These are phyloP conservation scores for Daldinia concentrica DNA, from an alignment of 495 filamentous ascomycete genomes.

Conservation along the genomic window DNA sequence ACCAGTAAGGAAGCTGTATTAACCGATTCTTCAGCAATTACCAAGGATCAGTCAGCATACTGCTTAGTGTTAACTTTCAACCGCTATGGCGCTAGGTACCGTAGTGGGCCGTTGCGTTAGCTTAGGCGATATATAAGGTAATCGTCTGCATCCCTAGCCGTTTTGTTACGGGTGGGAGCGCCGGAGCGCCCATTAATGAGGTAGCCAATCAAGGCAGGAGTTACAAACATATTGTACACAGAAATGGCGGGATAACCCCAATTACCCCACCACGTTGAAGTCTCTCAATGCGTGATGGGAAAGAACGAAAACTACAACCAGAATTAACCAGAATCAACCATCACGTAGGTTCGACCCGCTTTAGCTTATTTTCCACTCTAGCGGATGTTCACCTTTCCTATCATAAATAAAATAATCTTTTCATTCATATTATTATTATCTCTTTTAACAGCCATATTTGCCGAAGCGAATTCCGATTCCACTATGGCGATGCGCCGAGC, in stretches of 20 bases:
- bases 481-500: slow-evolving; percentile 48
- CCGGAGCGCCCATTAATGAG: too few species aligned
- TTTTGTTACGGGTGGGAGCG: too few species aligned
- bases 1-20: slow-evolving; percentile 1
- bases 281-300: background rate
- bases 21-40: slow-evolving; percentile 41
- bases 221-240: background rate
- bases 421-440: slow-evolving; percentile 16
- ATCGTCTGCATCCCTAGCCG: background rate
- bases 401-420: background rate
- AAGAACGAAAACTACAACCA: background rate
- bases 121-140: background rate
- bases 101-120: background rate
- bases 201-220: background rate
- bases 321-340: background rate
- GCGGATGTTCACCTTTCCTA: slow-evolving; percentile 24
- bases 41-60: slow-evolving; percentile 44
- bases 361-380: background rate
- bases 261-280: background rate
- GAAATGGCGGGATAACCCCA: background rate
- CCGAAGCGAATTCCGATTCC: slow-evolving; percentile 15
- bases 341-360: background rate
- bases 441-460: slow-evolving; percentile 13
- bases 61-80: background rate
- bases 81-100: background rate